These are phyloP conservation scores for Umbelopsis sp. DNA, from an alignment of 192 early-diverging fungal genomes.

Conservation along the genomic window DNA sequence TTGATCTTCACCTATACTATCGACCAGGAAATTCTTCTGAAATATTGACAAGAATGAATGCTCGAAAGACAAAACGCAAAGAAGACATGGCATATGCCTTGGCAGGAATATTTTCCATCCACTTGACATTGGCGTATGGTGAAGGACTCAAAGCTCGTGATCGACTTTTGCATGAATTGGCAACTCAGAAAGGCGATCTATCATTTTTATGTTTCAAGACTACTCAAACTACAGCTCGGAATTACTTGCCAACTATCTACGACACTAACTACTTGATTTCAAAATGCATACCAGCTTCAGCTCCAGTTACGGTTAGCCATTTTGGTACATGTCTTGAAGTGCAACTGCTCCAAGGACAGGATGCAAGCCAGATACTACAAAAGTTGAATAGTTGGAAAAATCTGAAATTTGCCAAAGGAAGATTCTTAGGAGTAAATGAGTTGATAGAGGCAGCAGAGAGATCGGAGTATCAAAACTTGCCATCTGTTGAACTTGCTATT, in stretches of 20 bases:
- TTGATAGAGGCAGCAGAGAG: background rate
- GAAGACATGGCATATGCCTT: background rate
- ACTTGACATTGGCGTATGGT: background rate
- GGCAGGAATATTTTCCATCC: background rate
- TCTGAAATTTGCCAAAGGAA: background rate
- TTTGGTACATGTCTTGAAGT: background rate
- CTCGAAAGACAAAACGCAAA: background rate
- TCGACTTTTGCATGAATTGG: background rate
- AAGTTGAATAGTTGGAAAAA: background rate
- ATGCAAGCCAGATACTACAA: background rate
- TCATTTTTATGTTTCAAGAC: background rate
- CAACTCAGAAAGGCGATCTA: background rate
- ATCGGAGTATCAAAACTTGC: background rate
- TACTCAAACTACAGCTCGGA: background rate
- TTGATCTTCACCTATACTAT: background rate
- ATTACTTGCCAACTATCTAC: background rate
- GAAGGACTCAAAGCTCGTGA: background rate
- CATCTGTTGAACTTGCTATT: background rate
- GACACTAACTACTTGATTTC: background rate
- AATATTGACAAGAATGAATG: background rate
- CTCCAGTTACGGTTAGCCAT: background rate
- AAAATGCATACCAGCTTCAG: background rate
- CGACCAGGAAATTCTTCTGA: background rate
- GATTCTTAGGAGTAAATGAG: background rate
- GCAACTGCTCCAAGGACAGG: background rate